phyloP scores from a whole-genome alignment of 352 stramenopile genomes.

The Aphanomyces astaci region DNA sequence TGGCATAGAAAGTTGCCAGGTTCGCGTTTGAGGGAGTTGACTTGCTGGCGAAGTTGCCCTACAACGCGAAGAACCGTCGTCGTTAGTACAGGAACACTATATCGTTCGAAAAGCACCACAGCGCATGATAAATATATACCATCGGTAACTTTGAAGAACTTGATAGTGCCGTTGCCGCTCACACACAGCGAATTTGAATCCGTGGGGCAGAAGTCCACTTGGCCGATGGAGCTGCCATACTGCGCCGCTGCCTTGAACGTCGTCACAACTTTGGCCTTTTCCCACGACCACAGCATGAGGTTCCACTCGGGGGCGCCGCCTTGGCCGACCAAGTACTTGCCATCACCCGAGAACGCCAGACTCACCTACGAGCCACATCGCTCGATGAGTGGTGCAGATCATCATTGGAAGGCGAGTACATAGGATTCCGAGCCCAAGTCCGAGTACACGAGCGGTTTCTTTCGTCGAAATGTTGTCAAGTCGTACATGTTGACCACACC shows the following conservation, averaged over 20 bases:
- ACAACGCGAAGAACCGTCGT: too few species aligned
- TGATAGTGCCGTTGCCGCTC: constrained; percentile 82
- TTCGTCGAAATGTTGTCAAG: constrained; percentile 66
- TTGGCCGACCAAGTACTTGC: constrained; percentile 86
- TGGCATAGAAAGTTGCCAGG: constrained; percentile 85
- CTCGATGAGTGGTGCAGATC: too few species aligned
- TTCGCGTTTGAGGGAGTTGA: constrained; percentile 63
- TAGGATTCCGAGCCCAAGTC: constrained; percentile 78
- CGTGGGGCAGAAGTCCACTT: constrained; percentile 85
- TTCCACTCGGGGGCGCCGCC: constrained; percentile 85
- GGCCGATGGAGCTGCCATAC: constrained; percentile 51
- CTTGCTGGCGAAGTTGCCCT: constrained; percentile 58
- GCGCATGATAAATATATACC: too few species aligned
- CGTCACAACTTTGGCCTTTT: constrained; percentile 86
- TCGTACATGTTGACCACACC: constrained; percentile 89
- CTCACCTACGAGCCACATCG: constrained; percentile 29
- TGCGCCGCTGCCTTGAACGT: constrained; percentile 50
- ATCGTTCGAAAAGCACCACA: too few species aligned
- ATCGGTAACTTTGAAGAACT: constrained; percentile 86
- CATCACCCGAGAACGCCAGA: constrained; percentile 85
- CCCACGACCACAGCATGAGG: constrained; percentile 86
- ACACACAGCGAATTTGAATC: constrained; percentile 80
- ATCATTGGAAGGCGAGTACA: constrained; percentile 27
- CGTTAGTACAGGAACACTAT: too few species aligned
- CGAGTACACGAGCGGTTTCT: constrained; percentile 72